A percentile compares a stretch with the other conserved stretches of the same genome.
Evolutionary conservation across 768 basidiomycete genomes (phyloP).

Genomic region (Boletus sp.): DNA sequence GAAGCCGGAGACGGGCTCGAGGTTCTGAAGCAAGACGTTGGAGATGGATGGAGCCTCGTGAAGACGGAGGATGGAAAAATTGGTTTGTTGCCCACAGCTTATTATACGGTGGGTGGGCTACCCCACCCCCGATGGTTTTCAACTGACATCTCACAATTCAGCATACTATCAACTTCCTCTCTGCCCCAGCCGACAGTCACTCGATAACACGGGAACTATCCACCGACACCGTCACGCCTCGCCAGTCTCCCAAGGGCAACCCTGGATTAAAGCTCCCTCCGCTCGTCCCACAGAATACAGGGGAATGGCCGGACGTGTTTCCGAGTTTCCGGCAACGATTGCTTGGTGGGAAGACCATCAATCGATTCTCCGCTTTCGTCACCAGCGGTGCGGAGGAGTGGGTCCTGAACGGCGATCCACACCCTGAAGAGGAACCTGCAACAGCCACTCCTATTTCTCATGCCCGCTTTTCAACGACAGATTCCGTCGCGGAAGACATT

Average conservation of each 20-base stretch:
- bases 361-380: slow-evolving; percentile 84
- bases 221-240: slow-evolving; percentile 49
- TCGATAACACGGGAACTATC: slow-evolving; percentile 35
- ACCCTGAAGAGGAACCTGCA: slow-evolving; percentile 30
- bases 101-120: slow-evolving; percentile 59
- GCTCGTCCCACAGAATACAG: slow-evolving; percentile 63
- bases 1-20: slow-evolving; percentile 68
- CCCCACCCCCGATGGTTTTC: not conserved
- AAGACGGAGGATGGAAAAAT: slow-evolving; percentile 53
- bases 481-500: slow-evolving; percentile 41
- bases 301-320: slow-evolving; percentile 57
- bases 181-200: slow-evolving; percentile 40
- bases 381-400: slow-evolving; percentile 84
- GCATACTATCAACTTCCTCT: slow-evolving; percentile 65
- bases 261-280: slow-evolving; percentile 33
- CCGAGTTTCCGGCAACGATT: slow-evolving; percentile 70
- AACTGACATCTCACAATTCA: slow-evolving; percentile 25
- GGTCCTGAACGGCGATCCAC: slow-evolving; percentile 60
- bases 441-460: slow-evolving; percentile 22
- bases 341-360: slow-evolving; percentile 73
- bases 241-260: slow-evolving; percentile 30
- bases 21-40: slow-evolving; percentile 66
- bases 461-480: slow-evolving; percentile 26
- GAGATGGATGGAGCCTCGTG: slow-evolving; percentile 81
- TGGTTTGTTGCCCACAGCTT: slow-evolving; percentile 65